These are phyloP conservation scores for Hypoxylon sp. DNA, from an alignment of 2,329 filamentous ascomycete species.

Conservation along the genomic window DNA sequence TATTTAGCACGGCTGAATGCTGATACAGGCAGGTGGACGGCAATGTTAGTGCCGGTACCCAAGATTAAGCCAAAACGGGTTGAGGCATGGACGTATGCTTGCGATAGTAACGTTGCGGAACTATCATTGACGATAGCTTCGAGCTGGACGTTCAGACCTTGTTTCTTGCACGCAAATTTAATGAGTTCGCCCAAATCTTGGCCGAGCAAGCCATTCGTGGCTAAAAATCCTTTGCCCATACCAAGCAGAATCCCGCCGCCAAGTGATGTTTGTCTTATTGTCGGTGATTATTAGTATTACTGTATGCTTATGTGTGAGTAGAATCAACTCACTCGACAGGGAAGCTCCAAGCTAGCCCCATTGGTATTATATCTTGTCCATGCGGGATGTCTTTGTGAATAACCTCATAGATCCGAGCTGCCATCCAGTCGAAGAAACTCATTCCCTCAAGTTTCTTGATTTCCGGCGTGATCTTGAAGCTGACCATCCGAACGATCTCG, in stretches of 20 bases:
- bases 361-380: slow-evolving; percentile 63
- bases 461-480: slow-evolving; percentile 69
- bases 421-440: slow-evolving; percentile 79
- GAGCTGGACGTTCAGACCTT: slow-evolving; percentile 68
- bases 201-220: slow-evolving; percentile 70
- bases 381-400: slow-evolving; percentile 62
- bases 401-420: slow-evolving; percentile 70
- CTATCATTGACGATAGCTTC: slow-evolving; percentile 77
- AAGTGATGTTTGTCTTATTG: slow-evolving; percentile 73
- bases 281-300: slow-evolving; percentile 46
- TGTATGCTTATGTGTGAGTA: slow-evolving; percentile 8
- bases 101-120: slow-evolving; percentile 75
- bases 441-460: slow-evolving; percentile 71
- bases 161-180: slow-evolving; percentile 65
- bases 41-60: slow-evolving; percentile 77
- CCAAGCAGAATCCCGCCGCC: slow-evolving; percentile 70
- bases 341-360: slow-evolving; percentile 79
- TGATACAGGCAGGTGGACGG: slow-evolving; percentile 73
- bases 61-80: slow-evolving; percentile 76
- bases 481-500: slow-evolving; percentile 68
- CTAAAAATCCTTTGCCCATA: slow-evolving; percentile 78
- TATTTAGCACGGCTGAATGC: slow-evolving; percentile 70
- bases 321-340: slow-evolving; percentile 73
- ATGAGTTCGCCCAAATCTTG: slow-evolving; percentile 73
- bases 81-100: slow-evolving; percentile 71